These are phyloP conservation scores for Neoboletus brunneissimus DNA, from an alignment of 768 basidiomycete genomes.

Conservation along the genomic window DNA sequence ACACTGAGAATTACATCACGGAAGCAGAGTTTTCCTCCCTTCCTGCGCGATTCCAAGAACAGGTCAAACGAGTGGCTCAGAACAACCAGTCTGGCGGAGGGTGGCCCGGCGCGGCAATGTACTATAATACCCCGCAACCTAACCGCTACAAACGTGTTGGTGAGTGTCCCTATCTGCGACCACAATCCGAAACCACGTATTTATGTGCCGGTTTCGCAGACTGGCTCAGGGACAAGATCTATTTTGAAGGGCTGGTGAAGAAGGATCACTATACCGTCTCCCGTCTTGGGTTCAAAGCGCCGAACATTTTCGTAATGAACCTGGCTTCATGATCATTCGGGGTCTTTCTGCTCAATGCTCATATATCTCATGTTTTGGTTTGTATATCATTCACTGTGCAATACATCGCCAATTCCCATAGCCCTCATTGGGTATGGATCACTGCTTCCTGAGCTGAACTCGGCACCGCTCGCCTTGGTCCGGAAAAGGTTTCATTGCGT, in stretches of 20 bases:
- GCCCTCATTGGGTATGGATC: not conserved
- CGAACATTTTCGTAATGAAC: conserved; percentile 77
- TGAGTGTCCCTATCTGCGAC: conserved; percentile 34
- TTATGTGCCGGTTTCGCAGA: conserved; percentile 40
- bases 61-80: conserved; percentile 60
- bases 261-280: conserved; percentile 57
- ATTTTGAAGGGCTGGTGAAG: conserved; percentile 61
- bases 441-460: not conserved
- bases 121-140: conserved; percentile 45
- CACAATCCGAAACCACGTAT: not conserved
- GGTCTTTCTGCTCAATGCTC: not conserved
- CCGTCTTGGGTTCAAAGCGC: conserved; percentile 72
- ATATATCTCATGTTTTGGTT: conserved; percentile 10
- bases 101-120: conserved; percentile 40
- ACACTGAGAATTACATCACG: conserved; percentile 64
- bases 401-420: not conserved
- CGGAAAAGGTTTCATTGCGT: not conserved
- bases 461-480: not conserved
- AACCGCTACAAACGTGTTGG: conserved; percentile 61
- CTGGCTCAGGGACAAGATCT: conserved; percentile 72
- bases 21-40: conserved; percentile 62
- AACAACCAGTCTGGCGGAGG: conserved; percentile 30
- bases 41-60: conserved; percentile 65
- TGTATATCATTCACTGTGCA: conserved; percentile 4
- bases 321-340: conserved; percentile 40